These are phyloP conservation scores for Ogataea henricii DNA, from an alignment of 805 yeast genomes.

Conservation along the genomic window DNA sequence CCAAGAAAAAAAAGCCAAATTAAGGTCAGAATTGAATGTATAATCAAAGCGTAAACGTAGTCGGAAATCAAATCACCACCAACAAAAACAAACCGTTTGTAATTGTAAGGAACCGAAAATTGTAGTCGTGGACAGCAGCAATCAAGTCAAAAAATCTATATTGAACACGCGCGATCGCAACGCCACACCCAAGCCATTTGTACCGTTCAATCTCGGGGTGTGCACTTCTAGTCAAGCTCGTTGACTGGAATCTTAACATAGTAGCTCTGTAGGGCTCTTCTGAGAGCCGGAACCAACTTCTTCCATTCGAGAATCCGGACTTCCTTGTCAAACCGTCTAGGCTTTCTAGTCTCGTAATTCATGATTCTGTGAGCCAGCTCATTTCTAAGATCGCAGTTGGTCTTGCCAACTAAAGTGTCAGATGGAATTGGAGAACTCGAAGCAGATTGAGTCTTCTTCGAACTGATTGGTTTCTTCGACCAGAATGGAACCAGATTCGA, in stretches of 20 bases:
- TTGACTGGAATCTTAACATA: conserved; percentile 56
- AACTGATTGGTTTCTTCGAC: conserved; percentile 59
- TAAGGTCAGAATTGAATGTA: background rate
- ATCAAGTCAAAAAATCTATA: background rate
- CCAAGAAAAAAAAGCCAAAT: background rate
- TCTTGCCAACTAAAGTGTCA: conserved; percentile 14
- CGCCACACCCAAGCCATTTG: background rate
- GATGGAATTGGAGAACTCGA: conserved; percentile 15
- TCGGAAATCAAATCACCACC: background rate
- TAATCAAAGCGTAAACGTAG: background rate
- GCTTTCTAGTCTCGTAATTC: conserved; percentile 62
- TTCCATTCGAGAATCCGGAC: conserved; percentile 65
- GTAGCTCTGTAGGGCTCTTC: conserved; percentile 65
- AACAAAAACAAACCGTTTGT: background rate
- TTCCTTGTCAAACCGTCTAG: conserved; percentile 70
- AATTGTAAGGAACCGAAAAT: background rate
- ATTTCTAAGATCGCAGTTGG: conserved; percentile 41
- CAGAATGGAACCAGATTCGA: conserved; percentile 68
- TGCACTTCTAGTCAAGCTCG: conserved; percentile 8
- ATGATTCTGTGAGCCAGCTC: conserved; percentile 66
- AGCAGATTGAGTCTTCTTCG: conserved; percentile 34
- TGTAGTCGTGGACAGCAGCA: background rate
- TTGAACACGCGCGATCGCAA: background rate
- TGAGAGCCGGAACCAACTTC: conserved; percentile 57
- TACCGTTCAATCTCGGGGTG: background rate